Evolutionary conservation across 2,329 filamentous ascomycete genomes (phyloP).

Genomic region (Diaporthe longicolla): DNA sequence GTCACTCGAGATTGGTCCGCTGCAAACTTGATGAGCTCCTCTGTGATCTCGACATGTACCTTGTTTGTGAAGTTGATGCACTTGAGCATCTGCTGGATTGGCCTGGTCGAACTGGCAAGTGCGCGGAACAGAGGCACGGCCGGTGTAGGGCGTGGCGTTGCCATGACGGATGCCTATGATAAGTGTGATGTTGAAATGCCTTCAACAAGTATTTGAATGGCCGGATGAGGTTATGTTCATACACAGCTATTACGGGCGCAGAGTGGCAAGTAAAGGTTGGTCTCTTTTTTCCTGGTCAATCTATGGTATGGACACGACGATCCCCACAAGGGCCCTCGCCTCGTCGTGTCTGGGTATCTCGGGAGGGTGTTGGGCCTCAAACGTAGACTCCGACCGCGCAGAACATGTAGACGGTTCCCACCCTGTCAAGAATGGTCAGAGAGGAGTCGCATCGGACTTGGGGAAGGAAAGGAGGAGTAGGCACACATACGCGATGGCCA

Average conservation of each 20-base stretch:
- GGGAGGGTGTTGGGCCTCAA: conserved; percentile 66
- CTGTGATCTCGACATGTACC: conserved; percentile 79
- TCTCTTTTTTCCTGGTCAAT: conserved; percentile 49
- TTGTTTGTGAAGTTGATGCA: conserved; percentile 73
- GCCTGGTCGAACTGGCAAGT: conserved; percentile 82
- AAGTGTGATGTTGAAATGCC: not conserved
- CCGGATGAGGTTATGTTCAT: conserved; percentile 36
- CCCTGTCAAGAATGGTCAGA: conserved; percentile 65
- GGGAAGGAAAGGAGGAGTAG: conserved; percentile 9
- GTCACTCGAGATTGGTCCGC: conserved; percentile 91
- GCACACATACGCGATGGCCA: conserved; percentile 85
- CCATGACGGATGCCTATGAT: conserved; percentile 39
- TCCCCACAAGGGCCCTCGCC: conserved; percentile 39
- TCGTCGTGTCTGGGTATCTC: conserved; percentile 44
- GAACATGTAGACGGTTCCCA: conserved; percentile 98
- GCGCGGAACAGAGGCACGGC: conserved; percentile 75
- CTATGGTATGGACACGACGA: conserved; percentile 56
- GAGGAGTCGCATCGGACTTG: not conserved
- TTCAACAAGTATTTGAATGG: not conserved
- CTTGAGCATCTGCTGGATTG: conserved; percentile 74
- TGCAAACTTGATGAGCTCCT: conserved; percentile 88
- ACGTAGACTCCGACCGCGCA: conserved; percentile 99
- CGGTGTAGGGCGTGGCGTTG: conserved; percentile 36
- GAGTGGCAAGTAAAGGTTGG: conserved; percentile 45
- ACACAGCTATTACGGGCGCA: conserved; percentile 37